These are phyloP conservation scores for Penstemon eatonii DNA, from an alignment of 257 asterid species.

Conservation along the genomic window DNA sequence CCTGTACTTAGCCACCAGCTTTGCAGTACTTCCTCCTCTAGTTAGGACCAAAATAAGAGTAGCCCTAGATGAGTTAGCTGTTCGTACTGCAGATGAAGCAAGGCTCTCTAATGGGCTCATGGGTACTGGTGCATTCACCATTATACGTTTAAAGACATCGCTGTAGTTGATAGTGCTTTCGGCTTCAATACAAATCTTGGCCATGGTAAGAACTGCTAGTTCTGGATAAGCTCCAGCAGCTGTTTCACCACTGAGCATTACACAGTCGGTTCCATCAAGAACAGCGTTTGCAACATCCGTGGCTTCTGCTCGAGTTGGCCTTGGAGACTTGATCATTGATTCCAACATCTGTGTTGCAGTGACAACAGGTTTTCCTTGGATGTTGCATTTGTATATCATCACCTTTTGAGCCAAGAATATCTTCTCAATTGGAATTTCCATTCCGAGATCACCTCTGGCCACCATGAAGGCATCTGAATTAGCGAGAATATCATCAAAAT, in stretches of 20 bases:
- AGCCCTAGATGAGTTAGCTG: constrained; percentile 77
- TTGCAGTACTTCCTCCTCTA: constrained; percentile 84
- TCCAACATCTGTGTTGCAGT: constrained; percentile 95
- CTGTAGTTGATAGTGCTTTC: constrained; percentile 73
- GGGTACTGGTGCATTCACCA: constrained; percentile 77
- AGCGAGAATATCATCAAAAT: constrained; percentile 77
- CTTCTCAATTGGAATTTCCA: constrained; percentile 92
- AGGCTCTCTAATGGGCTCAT: constrained; percentile 86
- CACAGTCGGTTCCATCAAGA: constrained; percentile 90
- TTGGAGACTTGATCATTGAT: constrained; percentile 88
- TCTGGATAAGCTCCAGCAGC: constrained; percentile 97
- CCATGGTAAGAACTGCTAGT: constrained; percentile 84
- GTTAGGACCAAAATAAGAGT: constrained; percentile 72
- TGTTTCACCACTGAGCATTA: constrained; percentile 92
- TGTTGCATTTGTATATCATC: constrained; percentile 84
- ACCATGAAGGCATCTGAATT: constrained; percentile 94
- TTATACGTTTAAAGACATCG: constrained; percentile 71
- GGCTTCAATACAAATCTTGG: constrained; percentile 80
- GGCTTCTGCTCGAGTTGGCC: constrained; percentile 94
- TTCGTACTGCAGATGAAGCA: constrained; percentile 80
- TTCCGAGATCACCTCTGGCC: constrained; percentile 87
- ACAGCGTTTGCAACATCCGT: constrained; percentile 92
- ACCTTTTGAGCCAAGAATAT: constrained; percentile 87
- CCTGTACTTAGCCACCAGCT: constrained; percentile 81
- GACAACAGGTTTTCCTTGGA: constrained; percentile 90